A percentile compares a stretch with the other conserved stretches of the same genome.
phyloP scores from a whole-genome alignment of 2,329 filamentous ascomycete species.

The Venturia asperata region DNA sequence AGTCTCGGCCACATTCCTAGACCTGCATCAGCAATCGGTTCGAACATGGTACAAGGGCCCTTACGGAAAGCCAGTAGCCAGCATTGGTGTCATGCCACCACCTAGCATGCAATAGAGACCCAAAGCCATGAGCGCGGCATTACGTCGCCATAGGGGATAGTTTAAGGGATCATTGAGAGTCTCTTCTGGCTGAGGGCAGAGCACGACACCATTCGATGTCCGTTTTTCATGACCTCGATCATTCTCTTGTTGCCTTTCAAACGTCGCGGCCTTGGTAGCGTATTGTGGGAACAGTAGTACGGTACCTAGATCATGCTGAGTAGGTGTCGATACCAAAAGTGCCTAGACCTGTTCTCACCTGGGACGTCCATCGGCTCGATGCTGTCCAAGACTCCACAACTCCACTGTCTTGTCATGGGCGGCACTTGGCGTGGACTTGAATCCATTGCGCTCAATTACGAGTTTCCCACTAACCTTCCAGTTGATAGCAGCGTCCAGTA shows the following conservation, averaged over 20 bases:
- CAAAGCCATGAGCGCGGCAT: constrained; percentile 69
- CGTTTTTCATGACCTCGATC: constrained; percentile 48
- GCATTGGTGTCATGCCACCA: constrained; percentile 81
- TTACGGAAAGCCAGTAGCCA: constrained; percentile 82
- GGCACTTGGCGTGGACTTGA: background rate
- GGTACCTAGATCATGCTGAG: background rate
- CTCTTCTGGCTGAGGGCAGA: constrained; percentile 88
- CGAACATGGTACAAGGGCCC: background rate
- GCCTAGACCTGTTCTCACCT: background rate
- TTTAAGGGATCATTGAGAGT: constrained; percentile 87
- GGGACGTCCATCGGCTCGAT: background rate
- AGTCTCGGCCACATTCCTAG: constrained; percentile 51
- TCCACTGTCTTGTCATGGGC: constrained; percentile 2
- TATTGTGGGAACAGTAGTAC: constrained; percentile 7
- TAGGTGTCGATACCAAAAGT: background rate
- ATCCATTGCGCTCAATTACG: background rate
- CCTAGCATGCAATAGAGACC: constrained; percentile 91
- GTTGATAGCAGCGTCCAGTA: too few relatives aligned
- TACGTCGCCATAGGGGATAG: constrained; percentile 76
- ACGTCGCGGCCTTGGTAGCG: background rate
- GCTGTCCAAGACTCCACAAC: background rate
- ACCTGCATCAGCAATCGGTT: background rate
- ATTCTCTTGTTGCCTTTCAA: background rate
- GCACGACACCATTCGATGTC: constrained; percentile 76
- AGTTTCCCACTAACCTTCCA: background rate